Evolutionary conservation across 805 yeast genomes (phyloP).

Genomic region (Maudiozyma saulgeensis): DNA sequence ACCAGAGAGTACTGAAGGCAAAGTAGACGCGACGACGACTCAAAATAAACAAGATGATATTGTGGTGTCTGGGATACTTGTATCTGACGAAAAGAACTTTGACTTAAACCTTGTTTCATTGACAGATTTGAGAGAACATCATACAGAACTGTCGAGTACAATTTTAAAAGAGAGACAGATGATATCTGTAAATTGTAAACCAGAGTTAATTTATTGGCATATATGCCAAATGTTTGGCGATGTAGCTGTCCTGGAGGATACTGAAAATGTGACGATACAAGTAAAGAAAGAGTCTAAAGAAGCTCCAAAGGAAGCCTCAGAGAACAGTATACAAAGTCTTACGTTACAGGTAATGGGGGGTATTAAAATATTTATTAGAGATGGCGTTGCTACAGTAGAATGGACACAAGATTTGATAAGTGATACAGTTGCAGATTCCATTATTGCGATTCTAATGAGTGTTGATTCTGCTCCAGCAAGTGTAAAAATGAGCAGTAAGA

Average conservation of each 20-base stretch:
- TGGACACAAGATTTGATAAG: slow-evolving; percentile 87
- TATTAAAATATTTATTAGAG: slow-evolving; percentile 41
- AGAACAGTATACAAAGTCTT: slow-evolving; percentile 30
- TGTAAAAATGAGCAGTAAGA: slow-evolving; percentile 68
- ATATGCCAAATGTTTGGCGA: slow-evolving; percentile 91
- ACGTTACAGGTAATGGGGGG: slow-evolving; percentile 56
- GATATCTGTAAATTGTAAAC: slow-evolving; percentile 68
- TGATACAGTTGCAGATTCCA: slow-evolving; percentile 90
- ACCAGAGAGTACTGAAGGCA: background rate
- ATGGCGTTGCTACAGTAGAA: slow-evolving; percentile 55
- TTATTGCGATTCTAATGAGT: slow-evolving; percentile 79
- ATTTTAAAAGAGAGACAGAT: slow-evolving; percentile 75
- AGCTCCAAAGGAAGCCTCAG: slow-evolving; percentile 15
- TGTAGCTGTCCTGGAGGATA: slow-evolving; percentile 54
- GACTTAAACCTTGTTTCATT: slow-evolving; percentile 75
- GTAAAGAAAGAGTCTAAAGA: slow-evolving; percentile 28
- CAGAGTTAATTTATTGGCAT: slow-evolving; percentile 79
- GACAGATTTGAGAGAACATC: slow-evolving; percentile 78
- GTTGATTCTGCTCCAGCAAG: slow-evolving; percentile 94
- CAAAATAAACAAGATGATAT: slow-evolving; percentile 21
- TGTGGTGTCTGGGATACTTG: slow-evolving; percentile 70
- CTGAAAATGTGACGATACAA: slow-evolving; percentile 29
- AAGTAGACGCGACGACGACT: slow-evolving; percentile 32
- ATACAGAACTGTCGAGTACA: slow-evolving; percentile 75
- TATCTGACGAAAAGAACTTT: slow-evolving; percentile 69